phyloP scores from a whole-genome alignment of 495 filamentous ascomycete genomes.

The Monascus purpureus region DNA sequence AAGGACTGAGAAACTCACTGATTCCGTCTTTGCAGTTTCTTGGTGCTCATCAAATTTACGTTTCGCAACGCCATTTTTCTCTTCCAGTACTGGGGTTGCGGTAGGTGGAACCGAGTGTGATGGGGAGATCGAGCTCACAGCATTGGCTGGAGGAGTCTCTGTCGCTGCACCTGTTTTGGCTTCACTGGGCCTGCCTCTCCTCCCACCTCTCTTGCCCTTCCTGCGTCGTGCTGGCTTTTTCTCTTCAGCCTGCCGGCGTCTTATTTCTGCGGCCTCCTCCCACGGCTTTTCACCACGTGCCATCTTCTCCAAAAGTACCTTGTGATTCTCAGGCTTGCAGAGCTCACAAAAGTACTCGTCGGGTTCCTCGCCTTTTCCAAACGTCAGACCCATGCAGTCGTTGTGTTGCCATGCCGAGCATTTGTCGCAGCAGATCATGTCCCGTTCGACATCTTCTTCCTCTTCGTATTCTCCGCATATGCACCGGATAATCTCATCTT shows the following conservation, averaged over 20 bases:
- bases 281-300: conserved; percentile 70
- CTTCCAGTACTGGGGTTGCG: conserved; percentile 15
- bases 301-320: conserved; percentile 57
- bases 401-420: conserved; percentile 96
- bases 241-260: conserved; percentile 37
- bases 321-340: conserved; percentile 74
- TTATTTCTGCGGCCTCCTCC: conserved; percentile 49
- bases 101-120: conserved; percentile 8
- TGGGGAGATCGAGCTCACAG: conserved; percentile 14
- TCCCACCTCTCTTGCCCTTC: conserved; percentile 33
- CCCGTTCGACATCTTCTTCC: conserved; percentile 62
- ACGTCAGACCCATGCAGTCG: conserved; percentile 78
- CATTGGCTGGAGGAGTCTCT: conserved; percentile 17
- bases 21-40: conserved; percentile 14
- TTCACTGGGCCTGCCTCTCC: conserved; percentile 27
- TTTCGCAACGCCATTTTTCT: conserved; percentile 22
- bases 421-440: conserved; percentile 83
- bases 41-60: conserved; percentile 30
- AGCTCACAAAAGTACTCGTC: conserved; percentile 80
- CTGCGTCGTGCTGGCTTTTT: conserved; percentile 29
- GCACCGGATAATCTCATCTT: conserved; percentile 72
- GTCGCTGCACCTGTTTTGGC: conserved; percentile 22
- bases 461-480: conserved; percentile 82
- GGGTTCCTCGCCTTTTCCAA: conserved; percentile 58
- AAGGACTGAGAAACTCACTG: conserved; percentile 11